Percentiles rank a stretch among this genome's conserved stretches.
These are phyloP conservation scores for Coprinopsis strossmayeri DNA, from an alignment of 768 basidiomycete species.

Conservation along the genomic window DNA sequence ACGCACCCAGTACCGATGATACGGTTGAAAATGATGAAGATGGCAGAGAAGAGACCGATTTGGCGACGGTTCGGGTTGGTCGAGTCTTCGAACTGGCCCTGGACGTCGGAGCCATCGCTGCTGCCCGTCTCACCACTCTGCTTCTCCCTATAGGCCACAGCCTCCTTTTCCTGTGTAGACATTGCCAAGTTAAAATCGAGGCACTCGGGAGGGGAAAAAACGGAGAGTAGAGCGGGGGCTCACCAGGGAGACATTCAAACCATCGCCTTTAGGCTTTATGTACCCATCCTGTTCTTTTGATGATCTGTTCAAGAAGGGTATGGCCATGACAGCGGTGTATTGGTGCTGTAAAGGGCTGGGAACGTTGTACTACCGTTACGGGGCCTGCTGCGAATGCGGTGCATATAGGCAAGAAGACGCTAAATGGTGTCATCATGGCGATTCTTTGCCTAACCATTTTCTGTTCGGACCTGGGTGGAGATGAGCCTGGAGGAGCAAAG, in stretches of 20 bases:
- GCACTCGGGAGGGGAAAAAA: no score
- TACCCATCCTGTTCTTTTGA: no score
- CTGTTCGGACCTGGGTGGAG: no score
- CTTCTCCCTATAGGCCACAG: neutral
- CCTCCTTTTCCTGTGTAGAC: neutral
- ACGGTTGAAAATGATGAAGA: conserved; percentile 37
- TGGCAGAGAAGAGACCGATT: conserved; percentile 27
- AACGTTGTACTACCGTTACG: no score
- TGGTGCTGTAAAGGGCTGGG: no score
- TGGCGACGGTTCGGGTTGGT: conserved; percentile 7
- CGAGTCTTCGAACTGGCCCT: conserved; percentile 1
- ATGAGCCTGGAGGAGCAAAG: no score
- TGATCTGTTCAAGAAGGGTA: no score
- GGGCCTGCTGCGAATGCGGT: neutral
- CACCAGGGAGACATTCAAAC: no score
- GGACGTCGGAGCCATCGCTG: conserved; percentile 1
- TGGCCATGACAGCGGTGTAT: no score
- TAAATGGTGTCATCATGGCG: conserved; percentile 9
- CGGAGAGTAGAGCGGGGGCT: no score
- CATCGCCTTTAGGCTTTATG: no score
- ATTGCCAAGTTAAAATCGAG: neutral
- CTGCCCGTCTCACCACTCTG: neutral
- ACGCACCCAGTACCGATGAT: conserved; percentile 37
- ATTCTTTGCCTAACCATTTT: no score
- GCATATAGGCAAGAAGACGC: neutral